These are phyloP conservation scores for Colletotrichum siamense DNA, from an alignment of 2,329 filamentous ascomycete genomes.

Conservation along the genomic window DNA sequence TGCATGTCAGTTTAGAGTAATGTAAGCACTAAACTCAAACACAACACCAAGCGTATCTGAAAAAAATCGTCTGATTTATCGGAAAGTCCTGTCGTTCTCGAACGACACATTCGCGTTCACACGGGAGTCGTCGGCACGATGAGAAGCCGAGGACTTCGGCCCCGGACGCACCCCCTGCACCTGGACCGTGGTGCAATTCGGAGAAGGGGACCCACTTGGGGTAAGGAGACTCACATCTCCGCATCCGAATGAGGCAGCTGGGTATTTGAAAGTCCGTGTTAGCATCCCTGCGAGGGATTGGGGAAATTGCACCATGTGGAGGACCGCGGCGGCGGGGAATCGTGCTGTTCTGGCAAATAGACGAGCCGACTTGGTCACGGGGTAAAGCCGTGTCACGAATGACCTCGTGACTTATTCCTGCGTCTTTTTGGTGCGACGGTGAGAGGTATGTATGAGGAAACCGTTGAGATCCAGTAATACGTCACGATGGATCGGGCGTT, in stretches of 20 bases:
- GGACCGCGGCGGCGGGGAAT: not conserved
- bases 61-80: not conserved
- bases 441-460: not conserved
- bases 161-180: not conserved
- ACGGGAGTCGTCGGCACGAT: not conserved
- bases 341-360: not conserved
- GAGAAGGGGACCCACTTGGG: not conserved
- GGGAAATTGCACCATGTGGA: not conserved
- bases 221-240: not conserved
- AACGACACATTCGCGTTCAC: not conserved
- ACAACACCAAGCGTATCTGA: rapidly evolving
- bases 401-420: not conserved
- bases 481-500: not conserved
- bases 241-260: not conserved
- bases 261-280: not conserved
- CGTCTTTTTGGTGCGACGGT: not conserved
- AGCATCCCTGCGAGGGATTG: not conserved
- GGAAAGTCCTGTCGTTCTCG: not conserved
- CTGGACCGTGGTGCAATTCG: not conserved
- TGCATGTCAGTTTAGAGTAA: rapidly evolving
- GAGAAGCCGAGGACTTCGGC: not conserved
- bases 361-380: not conserved
- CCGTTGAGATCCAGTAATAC: not conserved
- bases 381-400: not conserved
- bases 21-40: rapidly evolving